Base-by-base conservation (phyloP, 768 basidiomycete genomes). In the Chiua virens region DNA sequence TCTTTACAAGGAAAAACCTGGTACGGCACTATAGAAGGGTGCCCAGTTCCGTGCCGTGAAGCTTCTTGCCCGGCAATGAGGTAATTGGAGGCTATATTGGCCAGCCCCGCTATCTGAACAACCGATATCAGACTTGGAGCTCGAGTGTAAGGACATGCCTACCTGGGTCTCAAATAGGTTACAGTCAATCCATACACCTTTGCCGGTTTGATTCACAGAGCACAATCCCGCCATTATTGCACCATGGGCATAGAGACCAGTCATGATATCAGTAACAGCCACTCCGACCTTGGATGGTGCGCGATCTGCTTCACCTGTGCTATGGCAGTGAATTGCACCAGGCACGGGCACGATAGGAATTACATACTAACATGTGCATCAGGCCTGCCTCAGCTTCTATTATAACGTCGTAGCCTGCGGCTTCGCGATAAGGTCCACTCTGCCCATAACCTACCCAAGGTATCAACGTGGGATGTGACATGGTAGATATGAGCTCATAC, bases 271-370 rank as follows among this genome's bases (percentile, higher is more conserved):
- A 13, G 93, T 96, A 6, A 86, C 86, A 2, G 95, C 94, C 23
- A 97, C 94, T 9, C 95, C 95, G n/a, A 96, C 94, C 70, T 98
- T 97, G 63, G 82, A 86, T 4, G 94, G 95, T 15, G 83, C 80
- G 10, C 92, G 85, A 60, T 87, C 85, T 9, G 86, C 78, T 70
- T 96, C 95, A 44, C 94, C 94, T 15, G 94, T 98, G 58, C 89
- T 92, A 56, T 28, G 52, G 23, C 44, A 23, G 45, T 58, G 27
- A 35, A 56, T 57, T 37, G 46, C 28, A 47, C 17, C 47, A n/a
- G 49, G 47, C 49, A 45, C 45, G 41, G 10, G 7, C 52, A 36
- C n/a, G 39, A 64, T 32, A 27, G 46, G 53, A 23, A 57, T 30
- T 45, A 36, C 50, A 49, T 41, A 74, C 84, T 54, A 38, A 91